Percentiles rank a stretch among this genome's conserved stretches.
Conservation (phyloP, 208 protist species). For the Leishmania arabica region DNA sequence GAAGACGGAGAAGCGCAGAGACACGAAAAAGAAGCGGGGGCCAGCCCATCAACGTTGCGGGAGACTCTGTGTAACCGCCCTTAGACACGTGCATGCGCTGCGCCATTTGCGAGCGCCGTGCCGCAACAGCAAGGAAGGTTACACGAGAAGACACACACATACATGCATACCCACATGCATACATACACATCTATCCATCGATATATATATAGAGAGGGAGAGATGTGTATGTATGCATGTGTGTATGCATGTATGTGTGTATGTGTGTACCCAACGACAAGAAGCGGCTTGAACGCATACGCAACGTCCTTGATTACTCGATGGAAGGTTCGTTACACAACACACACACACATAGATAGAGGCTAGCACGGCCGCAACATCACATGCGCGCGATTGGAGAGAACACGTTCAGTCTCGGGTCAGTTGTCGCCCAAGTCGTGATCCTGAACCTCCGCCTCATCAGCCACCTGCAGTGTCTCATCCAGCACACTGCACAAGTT, state of each 20-base stretch:
- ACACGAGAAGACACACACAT: neutral
- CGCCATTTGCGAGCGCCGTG: neutral
- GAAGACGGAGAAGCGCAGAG: neutral
- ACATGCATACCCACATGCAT: neutral
- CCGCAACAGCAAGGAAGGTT: neutral
- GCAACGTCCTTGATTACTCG: neutral
- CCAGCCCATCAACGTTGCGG: neutral
- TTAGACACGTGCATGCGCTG: neutral
- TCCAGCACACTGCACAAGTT: conserved; percentile 78
- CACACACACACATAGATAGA: neutral
- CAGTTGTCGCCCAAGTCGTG: conserved; percentile 45
- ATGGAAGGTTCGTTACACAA: neutral
- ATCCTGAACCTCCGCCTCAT: conserved; percentile 88
- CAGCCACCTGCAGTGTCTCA: conserved; percentile 85
- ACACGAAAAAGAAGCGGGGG: neutral
- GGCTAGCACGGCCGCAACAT: neutral
- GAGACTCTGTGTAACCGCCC: neutral
- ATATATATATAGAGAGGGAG: neutral
- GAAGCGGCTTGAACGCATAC: neutral
- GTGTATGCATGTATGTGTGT: neutral
- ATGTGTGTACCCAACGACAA: too few species aligned
- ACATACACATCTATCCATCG: neutral
- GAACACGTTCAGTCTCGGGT: neutral
- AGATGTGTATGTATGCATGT: too few species aligned
- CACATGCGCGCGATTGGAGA: conserved; percentile 2